Percentiles rank a stretch among this genome's conserved stretches.
Conservation (phyloP, 73 alveolate genomes). For the Paramecium primaurelia region DNA sequence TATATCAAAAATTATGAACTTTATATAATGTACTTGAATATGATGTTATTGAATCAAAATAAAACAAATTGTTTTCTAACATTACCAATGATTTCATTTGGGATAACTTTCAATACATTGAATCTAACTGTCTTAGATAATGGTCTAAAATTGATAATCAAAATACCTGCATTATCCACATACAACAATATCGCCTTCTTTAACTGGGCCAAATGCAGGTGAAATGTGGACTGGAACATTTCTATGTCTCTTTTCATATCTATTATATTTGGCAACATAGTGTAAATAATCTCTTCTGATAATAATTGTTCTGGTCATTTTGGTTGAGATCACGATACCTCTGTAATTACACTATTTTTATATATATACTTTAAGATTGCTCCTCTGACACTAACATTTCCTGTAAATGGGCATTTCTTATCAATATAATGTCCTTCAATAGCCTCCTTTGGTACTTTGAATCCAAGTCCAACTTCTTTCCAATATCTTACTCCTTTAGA, state of each 20-base stretch:
- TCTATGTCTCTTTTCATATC: conserved; percentile 96
- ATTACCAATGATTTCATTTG: conserved; percentile 91
- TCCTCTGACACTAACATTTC: conserved; percentile 92
- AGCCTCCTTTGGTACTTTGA: conserved; percentile 96
- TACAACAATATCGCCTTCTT: conserved; percentile 98
- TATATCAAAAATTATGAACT: background rate
- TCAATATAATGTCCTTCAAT: conserved; percentile 91
- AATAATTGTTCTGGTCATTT: conserved; percentile 97
- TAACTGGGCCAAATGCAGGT: conserved; percentile 86
- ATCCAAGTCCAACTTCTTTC: conserved; percentile 98
- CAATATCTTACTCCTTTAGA: conserved; percentile 91
- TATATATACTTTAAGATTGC: conserved; percentile 77
- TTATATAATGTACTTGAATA: background rate
- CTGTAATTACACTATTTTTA: conserved; percentile 44
- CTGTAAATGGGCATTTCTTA: conserved; percentile 99
- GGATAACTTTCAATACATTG: conserved; percentile 94
- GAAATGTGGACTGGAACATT: conserved; percentile 91
- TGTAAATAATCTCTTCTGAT: conserved; percentile 98
- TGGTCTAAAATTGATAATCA: conserved; percentile 74
- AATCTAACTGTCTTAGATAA: conserved; percentile 98
- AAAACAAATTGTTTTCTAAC: conserved; percentile 95
- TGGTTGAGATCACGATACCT: conserved; percentile 96
- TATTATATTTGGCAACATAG: conserved; percentile 93
- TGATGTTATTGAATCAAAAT: conserved; percentile 44
- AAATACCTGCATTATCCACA: conserved; percentile 96